phyloP scores from a whole-genome alignment of 2,329 filamentous ascomycete species.

The Claviceps digitariae region DNA sequence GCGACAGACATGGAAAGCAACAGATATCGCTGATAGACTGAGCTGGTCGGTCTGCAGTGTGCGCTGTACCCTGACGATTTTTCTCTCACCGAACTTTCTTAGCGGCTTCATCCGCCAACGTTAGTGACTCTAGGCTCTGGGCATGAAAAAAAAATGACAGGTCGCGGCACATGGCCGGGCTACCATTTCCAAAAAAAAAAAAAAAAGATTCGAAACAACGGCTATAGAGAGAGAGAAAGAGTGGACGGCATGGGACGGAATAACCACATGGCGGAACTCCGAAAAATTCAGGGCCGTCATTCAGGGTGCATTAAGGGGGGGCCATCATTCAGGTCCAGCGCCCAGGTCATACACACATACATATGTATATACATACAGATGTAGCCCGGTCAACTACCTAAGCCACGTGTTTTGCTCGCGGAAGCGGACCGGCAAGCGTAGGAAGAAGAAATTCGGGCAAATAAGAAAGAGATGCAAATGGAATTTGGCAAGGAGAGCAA shows the following conservation, averaged over 20 bases:
- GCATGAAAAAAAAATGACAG: conserved; percentile 1
- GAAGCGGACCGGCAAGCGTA: background rate
- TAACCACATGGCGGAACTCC: background rate
- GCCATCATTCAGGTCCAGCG: background rate
- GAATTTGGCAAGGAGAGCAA: background rate
- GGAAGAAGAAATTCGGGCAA: background rate
- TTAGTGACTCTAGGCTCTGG: background rate
- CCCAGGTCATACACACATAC: background rate
- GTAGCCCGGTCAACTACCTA: background rate
- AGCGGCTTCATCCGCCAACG: conserved; percentile 3
- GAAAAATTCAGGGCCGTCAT: background rate
- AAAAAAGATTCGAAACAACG: background rate
- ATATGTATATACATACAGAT: background rate
- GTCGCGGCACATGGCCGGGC: background rate
- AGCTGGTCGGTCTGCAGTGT: background rate
- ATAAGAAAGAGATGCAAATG: background rate
- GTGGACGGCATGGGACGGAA: background rate
- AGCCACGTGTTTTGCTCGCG: background rate
- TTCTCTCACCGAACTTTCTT: conserved; percentile 4
- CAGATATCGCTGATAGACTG: background rate
- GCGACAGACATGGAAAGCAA: background rate
- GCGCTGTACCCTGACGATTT: background rate
- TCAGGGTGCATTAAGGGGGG: background rate
- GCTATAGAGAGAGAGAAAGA: background rate
- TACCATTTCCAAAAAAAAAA: background rate